phyloP scores from a whole-genome alignment of 495 filamentous ascomycete genomes.

The Parathielavia appendiculata region DNA sequence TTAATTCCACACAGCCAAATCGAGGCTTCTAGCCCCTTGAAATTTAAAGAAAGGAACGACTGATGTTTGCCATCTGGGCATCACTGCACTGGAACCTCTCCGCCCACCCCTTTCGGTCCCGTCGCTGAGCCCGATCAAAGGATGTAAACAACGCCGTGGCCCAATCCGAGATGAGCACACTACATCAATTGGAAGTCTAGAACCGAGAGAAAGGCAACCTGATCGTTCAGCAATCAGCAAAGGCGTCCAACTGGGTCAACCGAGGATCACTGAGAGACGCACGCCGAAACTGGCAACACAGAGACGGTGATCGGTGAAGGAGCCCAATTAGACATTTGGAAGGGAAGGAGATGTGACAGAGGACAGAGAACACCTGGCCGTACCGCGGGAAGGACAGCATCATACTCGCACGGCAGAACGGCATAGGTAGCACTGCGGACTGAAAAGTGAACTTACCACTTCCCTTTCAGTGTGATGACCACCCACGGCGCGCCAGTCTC shows the following conservation, averaged over 20 bases:
- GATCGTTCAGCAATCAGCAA: constrained; percentile 10
- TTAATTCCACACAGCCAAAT: not conserved
- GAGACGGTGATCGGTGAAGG: not conserved
- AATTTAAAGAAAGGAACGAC: not conserved
- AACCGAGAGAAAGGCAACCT: constrained; percentile 64
- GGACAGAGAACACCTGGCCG: too few species aligned
- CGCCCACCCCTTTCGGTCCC: not conserved
- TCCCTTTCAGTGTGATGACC: constrained; percentile 84
- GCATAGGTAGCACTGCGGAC: not conserved
- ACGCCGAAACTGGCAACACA: not conserved
- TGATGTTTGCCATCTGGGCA: constrained; percentile 3
- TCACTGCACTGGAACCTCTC: not conserved
- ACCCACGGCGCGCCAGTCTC: constrained; percentile 67
- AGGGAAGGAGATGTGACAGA: too few species aligned
- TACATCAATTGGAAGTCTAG: constrained; percentile 28
- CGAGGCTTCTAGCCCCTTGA: not conserved
- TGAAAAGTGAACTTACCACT: constrained; percentile 65
- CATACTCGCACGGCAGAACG: not conserved
- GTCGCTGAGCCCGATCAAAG: not conserved
- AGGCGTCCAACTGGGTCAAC: not conserved
- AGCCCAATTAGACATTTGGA: too few species aligned
- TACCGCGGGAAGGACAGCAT: not conserved
- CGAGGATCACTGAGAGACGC: not conserved
- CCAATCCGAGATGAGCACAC: not conserved
- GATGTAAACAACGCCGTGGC: not conserved